phyloP scores from a whole-genome alignment of 2,329 filamentous ascomycete species.

The Pyrenophora teres region DNA sequence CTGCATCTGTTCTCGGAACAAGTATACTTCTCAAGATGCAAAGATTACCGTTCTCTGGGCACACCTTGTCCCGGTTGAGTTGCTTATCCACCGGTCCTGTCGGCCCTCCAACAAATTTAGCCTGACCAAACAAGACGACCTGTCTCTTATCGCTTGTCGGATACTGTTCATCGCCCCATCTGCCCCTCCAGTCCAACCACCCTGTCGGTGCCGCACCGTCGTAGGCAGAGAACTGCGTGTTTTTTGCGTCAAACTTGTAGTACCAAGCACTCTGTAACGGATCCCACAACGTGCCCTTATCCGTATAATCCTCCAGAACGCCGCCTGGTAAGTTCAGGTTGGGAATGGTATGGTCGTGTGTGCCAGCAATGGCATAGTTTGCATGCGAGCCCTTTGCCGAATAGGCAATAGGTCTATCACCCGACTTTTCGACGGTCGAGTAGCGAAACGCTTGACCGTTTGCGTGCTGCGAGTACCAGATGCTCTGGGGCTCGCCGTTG shows the following conservation, averaged over 20 bases:
- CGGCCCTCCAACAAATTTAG: constrained; percentile 62
- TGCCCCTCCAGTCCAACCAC: constrained; percentile 62
- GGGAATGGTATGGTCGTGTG: constrained; percentile 67
- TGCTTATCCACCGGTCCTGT: constrained; percentile 66
- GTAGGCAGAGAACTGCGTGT: constrained; percentile 55
- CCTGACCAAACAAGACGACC: constrained; percentile 49
- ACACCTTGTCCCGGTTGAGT: constrained; percentile 61
- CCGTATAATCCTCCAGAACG: constrained; percentile 59
- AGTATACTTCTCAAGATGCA: constrained; percentile 53
- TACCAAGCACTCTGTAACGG: constrained; percentile 60
- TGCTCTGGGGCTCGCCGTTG: constrained; percentile 57
- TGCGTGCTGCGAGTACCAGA: constrained; percentile 69
- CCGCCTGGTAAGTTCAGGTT: constrained; percentile 61
- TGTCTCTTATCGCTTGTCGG: constrained; percentile 57
- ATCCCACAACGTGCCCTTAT: constrained; percentile 64
- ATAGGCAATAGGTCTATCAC: constrained; percentile 61
- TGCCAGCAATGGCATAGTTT: constrained; percentile 64
- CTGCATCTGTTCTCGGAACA: constrained; percentile 29
- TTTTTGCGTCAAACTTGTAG: constrained; percentile 57
- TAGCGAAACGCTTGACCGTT: constrained; percentile 68
- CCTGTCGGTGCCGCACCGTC: constrained; percentile 54
- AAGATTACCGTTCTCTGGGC: constrained; percentile 56
- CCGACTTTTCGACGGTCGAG: constrained; percentile 57
- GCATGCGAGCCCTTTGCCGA: constrained; percentile 67
- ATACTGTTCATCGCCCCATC: constrained; percentile 67